These are phyloP conservation scores for Porphyrellus cyaneotinctus DNA, from an alignment of 768 basidiomycete genomes.

Conservation along the genomic window DNA sequence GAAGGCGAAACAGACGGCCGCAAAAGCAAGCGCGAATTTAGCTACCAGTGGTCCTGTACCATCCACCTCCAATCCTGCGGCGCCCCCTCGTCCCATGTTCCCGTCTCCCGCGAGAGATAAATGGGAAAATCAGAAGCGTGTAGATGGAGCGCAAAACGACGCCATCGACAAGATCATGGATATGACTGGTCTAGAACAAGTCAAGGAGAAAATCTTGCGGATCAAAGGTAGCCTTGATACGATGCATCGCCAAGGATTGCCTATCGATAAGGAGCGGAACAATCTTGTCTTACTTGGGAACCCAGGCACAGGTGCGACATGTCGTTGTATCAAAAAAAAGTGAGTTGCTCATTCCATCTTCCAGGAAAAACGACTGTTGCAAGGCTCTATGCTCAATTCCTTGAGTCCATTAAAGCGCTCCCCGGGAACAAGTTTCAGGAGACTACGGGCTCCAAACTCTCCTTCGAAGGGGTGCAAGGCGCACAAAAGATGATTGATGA, in stretches of 20 bases:
- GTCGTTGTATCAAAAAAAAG: background rate
- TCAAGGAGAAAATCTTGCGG: slow-evolving; percentile 55
- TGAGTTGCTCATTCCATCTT: background rate
- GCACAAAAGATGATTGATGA: slow-evolving; percentile 50
- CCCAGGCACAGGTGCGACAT: slow-evolving; percentile 61
- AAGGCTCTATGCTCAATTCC: slow-evolving; percentile 58
- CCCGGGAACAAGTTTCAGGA: slow-evolving; percentile 56
- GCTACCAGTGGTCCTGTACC: slow-evolving; percentile 1
- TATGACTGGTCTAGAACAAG: slow-evolving; percentile 65
- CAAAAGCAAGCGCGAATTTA: background rate
- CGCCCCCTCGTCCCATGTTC: slow-evolving; percentile 12
- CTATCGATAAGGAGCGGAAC: slow-evolving; percentile 53
- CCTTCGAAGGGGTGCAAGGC: slow-evolving; percentile 53
- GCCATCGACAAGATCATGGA: slow-evolving; percentile 66
- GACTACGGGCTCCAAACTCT: slow-evolving; percentile 58
- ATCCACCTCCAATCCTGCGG: background rate
- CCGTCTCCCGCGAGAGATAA: slow-evolving; percentile 40
- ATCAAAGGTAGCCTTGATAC: slow-evolving; percentile 59
- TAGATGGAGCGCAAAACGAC: slow-evolving; percentile 48
- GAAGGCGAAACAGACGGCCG: slow-evolving; percentile 10
- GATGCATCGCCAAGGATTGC: slow-evolving; percentile 47
- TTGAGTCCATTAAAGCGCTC: slow-evolving; percentile 52
- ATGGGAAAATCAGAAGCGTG: slow-evolving; percentile 56
- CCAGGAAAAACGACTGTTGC: slow-evolving; percentile 71
- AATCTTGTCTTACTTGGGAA: slow-evolving; percentile 65